Evolutionary conservation across 257 asterid genomes (phyloP).

Genomic region (Nicotiana tomentosiformis): DNA sequence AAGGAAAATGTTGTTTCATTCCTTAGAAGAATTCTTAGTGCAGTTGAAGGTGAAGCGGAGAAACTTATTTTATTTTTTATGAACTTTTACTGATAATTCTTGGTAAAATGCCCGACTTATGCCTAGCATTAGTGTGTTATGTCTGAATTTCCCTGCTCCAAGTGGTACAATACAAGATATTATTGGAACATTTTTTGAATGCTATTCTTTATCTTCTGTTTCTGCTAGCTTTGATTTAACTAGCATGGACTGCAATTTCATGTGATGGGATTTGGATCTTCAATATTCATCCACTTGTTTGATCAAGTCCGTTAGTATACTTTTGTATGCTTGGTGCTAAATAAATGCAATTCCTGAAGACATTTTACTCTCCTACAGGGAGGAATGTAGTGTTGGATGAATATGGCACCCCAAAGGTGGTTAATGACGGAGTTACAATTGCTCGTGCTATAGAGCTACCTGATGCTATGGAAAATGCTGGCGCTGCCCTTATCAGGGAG

Average conservation of each 20-base stretch:
- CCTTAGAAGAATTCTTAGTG: background rate
- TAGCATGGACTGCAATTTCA: background rate
- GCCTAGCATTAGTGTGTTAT: background rate
- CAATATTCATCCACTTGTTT: background rate
- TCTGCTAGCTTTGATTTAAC: background rate
- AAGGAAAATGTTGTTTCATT: background rate
- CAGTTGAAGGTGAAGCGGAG: background rate
- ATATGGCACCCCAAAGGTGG: conserved; percentile 85
- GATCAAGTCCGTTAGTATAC: background rate
- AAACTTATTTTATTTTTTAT: background rate
- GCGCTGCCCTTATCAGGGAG: conserved; percentile 97
- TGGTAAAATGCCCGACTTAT: background rate
- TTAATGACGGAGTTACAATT: conserved; percentile 85
- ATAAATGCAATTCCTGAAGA: background rate
- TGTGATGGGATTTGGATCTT: background rate
- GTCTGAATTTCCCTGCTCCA: background rate
- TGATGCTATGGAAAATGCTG: conserved; percentile 95
- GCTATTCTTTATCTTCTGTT: background rate
- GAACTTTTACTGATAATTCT: background rate
- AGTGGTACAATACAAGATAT: background rate
- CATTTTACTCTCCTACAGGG: conserved; percentile 35
- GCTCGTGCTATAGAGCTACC: conserved; percentile 91
- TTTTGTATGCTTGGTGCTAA: background rate
- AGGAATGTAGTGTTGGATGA: conserved; percentile 94
- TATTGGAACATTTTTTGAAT: background rate